Base-by-base conservation (phyloP, 345 rosid species). In the Eucalyptus sp. region DNA sequence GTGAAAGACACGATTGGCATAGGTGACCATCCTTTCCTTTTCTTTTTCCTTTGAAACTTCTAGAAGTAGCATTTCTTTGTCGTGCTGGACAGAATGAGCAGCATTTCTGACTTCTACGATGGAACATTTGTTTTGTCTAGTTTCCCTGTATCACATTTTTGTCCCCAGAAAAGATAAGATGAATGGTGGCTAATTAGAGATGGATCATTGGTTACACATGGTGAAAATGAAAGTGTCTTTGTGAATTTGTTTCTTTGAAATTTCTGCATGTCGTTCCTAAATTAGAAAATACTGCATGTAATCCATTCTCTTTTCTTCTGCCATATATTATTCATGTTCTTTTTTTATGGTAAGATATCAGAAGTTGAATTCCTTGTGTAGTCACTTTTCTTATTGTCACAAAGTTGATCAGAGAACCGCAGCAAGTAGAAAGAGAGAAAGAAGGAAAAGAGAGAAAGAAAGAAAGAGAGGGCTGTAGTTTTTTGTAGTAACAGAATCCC, bases 1-100 rank as follows among this genome's bases (percentile, higher is more conserved):
- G 89, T 90, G 86, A 88, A 89, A 88, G 92, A 91, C 37, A 88
- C 85, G 88, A 89, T 66, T 87, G 87, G 31, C 87, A 89, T 37
- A 93, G 96, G 98, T 97, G 93, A 66, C 68, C 76, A 68, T 48
- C 46, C 89, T 87, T 58, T 50, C 50, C 68, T 56, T 46, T 64
- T 41, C 41, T 56, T 44, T 58, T 43, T 56, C 54, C 44, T 29
- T 88, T 84, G 41, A 46, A 54, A 49, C 86, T 85, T 58, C 27
- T 29, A 12, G 31, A 41, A 27, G 27, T 60, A 51, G 44, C 31
- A 56, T 86, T 86, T 31, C 87, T 54, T 50, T 54, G 43, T 31
- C 6, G 2, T 46, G 25, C 27, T 31, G 54, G 37, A 50, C 87
- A 86, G 56, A 86, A 2, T 50, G 46, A 31, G 43, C 25, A 50